A percentile compares a stretch with the other conserved stretches of the same genome.
Evolutionary conservation across 331 rosid genomes (phyloP).

Genomic region (Stylosanthes scabra): DNA sequence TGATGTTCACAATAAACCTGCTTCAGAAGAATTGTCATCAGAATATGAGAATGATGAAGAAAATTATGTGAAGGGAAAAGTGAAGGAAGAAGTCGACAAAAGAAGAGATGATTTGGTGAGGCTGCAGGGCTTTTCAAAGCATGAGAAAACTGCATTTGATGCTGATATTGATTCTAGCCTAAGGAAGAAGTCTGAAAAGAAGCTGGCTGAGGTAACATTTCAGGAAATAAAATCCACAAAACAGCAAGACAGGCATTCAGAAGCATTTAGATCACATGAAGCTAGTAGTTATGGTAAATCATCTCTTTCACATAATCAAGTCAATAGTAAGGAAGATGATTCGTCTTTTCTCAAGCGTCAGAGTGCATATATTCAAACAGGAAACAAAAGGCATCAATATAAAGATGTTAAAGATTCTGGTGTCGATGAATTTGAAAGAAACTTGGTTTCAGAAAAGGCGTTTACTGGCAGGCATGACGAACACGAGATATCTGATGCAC

Average conservation of each 20-base stretch:
- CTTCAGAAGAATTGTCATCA: slow-evolving; percentile 54
- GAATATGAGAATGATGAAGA: slow-evolving; percentile 48
- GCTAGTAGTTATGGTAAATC: slow-evolving; percentile 35
- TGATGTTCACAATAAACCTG: slow-evolving; percentile 65
- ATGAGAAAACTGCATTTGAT: slow-evolving; percentile 39
- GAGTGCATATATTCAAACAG: slow-evolving; percentile 49
- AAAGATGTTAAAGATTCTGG: slow-evolving; percentile 45
- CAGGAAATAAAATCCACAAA: slow-evolving; percentile 49
- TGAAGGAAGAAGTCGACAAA: slow-evolving; percentile 49
- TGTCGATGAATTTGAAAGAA: slow-evolving; percentile 42
- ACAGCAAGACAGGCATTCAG: too few species aligned
- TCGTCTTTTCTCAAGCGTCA: slow-evolving; percentile 45
- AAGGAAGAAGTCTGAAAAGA: slow-evolving; percentile 79
- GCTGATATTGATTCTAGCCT: slow-evolving; percentile 56
- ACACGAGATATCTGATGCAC: slow-evolving; percentile 45
- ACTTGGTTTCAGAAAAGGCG: slow-evolving; percentile 43
- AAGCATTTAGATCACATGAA: too few species aligned
- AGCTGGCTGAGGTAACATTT: slow-evolving; percentile 45
- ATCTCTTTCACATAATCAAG: slow-evolving; percentile 56
- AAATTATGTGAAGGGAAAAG: slow-evolving; percentile 42
- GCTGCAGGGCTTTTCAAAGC: slow-evolving; percentile 40
- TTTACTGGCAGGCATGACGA: slow-evolving; percentile 47
- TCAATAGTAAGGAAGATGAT: slow-evolving; percentile 47
- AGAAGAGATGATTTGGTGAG: slow-evolving; percentile 37
- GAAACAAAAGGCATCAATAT: slow-evolving; percentile 45